Evolutionary conservation across 2,329 filamentous ascomycete genomes (phyloP), one percentile per base, ranked within the genome.

Genomic region (Penicillium sp.): DNA sequence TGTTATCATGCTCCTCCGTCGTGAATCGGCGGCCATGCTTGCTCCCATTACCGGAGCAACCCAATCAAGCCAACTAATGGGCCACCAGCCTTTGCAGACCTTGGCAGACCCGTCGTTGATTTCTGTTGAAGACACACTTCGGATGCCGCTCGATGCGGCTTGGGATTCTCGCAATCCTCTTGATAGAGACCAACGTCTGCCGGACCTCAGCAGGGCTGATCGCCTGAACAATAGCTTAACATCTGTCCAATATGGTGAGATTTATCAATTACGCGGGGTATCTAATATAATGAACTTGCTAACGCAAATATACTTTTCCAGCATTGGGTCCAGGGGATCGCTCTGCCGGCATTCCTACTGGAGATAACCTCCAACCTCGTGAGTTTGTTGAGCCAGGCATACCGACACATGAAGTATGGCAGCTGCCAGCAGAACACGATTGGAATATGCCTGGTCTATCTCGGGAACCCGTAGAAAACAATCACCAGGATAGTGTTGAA

Each of bases 61-160:
- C 31, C 48, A 53, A 26, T 26, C 50, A 1, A 53, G 42, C 34
- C 48, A 53, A 26, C 26, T n/a, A 16, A 22, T 39, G 22, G 18
- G 40, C 24, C 46, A 44, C 1, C 45, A 53, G 13, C 32, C 47
- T 42, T 10, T 43, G 1, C 59, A 60, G 13, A 4, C 52, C 4
- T 8, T 45, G 14, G 3, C 55, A 0, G 35, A 55, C 13, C 29
- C 50, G 13, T 29, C 38, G 9, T 46, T 38, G 0, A 61, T 66
- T 40, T 66, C 65, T 0, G 65, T 67, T 0, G 65, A 67, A 44
- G 65, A 66, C 24, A 65, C 64, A 2, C 61, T 66, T 4, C 59
- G 65, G 1, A 37, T 67, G 24, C 64, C 65, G 2, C 49, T 66
- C 16, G 57, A 67, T 46, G 58, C 49, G 1, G 42, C 55, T 0